Percentiles rank a stretch among this genome's conserved stretches.
Conservation (phyloP, 768 basidiomycete genomes). For the Termitomyces sp. region DNA sequence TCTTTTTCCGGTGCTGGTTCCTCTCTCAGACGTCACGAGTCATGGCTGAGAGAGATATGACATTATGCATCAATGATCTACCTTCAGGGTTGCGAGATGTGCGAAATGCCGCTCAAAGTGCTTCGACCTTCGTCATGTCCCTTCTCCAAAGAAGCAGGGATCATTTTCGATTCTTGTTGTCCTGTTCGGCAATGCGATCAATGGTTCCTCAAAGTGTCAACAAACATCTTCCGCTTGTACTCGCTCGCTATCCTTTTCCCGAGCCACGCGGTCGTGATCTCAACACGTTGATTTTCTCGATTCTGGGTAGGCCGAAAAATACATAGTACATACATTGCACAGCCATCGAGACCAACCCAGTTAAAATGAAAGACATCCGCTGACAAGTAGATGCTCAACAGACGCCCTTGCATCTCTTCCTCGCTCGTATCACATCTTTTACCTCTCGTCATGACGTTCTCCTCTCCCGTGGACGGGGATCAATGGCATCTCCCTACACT, state of each 20-base stretch:
- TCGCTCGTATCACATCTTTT: slow-evolving; percentile 3
- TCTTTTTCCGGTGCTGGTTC: background rate
- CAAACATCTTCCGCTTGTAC: slow-evolving; percentile 2
- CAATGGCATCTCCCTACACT: slow-evolving; percentile 13
- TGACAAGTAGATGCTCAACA: background rate
- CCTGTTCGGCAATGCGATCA: slow-evolving; percentile 10
- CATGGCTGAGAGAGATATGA: background rate
- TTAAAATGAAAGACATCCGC: slow-evolving; percentile 6
- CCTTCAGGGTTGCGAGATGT: slow-evolving; percentile 6
- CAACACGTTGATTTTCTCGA: background rate
- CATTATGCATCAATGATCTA: slow-evolving; percentile 6
- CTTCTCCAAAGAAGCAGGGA: slow-evolving; percentile 9
- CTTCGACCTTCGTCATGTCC: background rate
- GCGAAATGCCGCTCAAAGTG: slow-evolving; percentile 3
- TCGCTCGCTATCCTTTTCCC: background rate
- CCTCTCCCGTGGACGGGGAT: background rate
- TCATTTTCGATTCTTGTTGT: slow-evolving; percentile 8
- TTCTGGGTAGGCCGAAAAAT: background rate
- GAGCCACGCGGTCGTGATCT: slow-evolving; percentile 8
- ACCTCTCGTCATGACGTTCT: slow-evolving; percentile 11
- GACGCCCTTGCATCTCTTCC: background rate
- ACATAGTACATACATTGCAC: no score
- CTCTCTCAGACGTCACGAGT: background rate
- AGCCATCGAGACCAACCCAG: background rate
- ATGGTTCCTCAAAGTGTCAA: slow-evolving; percentile 8